Percentiles rank a stretch among this genome's conserved stretches.
Conservation (phyloP, 495 filamentous ascomycete genomes). For the Terfezia boudieri region DNA sequence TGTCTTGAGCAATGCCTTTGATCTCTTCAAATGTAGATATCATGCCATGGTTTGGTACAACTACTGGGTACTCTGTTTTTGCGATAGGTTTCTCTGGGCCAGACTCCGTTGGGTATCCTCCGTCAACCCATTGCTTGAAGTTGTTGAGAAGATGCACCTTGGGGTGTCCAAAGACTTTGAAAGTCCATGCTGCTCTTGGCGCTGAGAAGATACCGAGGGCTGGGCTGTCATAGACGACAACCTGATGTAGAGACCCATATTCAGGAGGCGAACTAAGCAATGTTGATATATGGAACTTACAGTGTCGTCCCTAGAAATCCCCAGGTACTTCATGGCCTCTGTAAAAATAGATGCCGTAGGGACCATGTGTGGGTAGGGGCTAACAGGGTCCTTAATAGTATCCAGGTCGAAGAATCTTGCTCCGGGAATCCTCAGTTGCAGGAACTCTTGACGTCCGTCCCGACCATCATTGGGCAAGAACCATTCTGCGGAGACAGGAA, state of each 20-base stretch:
- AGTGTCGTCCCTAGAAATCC: constrained; percentile 64
- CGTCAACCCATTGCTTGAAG: constrained; percentile 69
- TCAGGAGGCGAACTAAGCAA: too few relatives aligned
- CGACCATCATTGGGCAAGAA: constrained; percentile 83
- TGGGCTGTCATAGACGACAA: constrained; percentile 80
- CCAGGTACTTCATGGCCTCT: constrained; percentile 65
- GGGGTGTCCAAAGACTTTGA: constrained; percentile 75
- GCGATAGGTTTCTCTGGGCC: constrained; percentile 24
- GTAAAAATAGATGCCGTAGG: constrained; percentile 60
- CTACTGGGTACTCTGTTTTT: constrained; percentile 28
- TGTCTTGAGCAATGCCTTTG: constrained; percentile 47
- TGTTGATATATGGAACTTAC: constrained; percentile 2
- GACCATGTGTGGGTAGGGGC: constrained; percentile 92
- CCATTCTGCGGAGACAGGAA: constrained; percentile 84
- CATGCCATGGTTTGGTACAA: constrained; percentile 25
- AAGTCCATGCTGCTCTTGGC: constrained; percentile 79
- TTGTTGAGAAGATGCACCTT: constrained; percentile 83
- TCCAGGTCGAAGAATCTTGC: constrained; percentile 96
- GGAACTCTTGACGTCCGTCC: constrained; percentile 55
- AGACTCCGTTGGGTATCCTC: constrained; percentile 56
- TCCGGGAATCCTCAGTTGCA: constrained; percentile 52
- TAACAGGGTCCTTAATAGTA: constrained; percentile 61
- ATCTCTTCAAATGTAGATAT: constrained; percentile 51
- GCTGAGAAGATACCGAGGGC: constrained; percentile 86
- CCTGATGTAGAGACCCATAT: not conserved